Evolutionary conservation across 441 rosid genomes (phyloP).

Genomic region (Eutrema salsugineum): DNA sequence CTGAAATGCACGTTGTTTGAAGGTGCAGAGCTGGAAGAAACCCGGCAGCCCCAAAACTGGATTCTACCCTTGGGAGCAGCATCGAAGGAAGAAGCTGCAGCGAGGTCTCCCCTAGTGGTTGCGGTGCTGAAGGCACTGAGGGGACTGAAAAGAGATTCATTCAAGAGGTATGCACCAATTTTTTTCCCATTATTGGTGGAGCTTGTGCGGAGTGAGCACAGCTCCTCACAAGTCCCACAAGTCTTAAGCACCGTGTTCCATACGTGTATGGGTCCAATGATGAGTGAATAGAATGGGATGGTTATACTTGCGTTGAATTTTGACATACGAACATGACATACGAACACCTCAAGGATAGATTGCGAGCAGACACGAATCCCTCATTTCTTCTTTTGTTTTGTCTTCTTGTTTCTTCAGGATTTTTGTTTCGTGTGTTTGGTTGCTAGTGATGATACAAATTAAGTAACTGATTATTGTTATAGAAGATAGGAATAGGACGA

Average conservation of each 20-base stretch:
- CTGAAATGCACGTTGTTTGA: conserved; percentile 45
- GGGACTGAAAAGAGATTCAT: conserved; percentile 53
- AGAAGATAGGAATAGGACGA: conserved; percentile 7
- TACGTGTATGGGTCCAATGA: conserved; percentile 71
- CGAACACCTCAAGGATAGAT: conserved; percentile 8
- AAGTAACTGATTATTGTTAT: conserved; percentile 20
- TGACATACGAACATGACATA: conserved; percentile 25
- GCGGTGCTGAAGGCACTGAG: conserved; percentile 57
- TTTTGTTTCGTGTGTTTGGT: background rate
- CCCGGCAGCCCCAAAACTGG: conserved; percentile 47
- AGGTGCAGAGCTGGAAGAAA: conserved; percentile 16
- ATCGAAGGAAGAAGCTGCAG: conserved; percentile 78
- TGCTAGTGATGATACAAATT: conserved; percentile 5
- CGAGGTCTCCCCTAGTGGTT: conserved; percentile 68
- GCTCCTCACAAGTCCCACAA: conserved; percentile 72
- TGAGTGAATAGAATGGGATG: conserved; percentile 38
- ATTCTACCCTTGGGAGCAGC: conserved; percentile 69
- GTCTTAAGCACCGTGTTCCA: conserved; percentile 65
- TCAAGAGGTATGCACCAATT: conserved; percentile 46
- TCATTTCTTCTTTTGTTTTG: background rate
- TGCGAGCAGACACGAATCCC: conserved; percentile 13
- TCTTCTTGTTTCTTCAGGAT: background rate
- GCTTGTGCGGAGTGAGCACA: conserved; percentile 82
- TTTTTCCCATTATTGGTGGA: conserved; percentile 83
- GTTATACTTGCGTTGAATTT: conserved; percentile 2